phyloP scores from a whole-genome alignment of 2,329 filamentous ascomycete genomes.

The Penicillium griseofulvum region DNA sequence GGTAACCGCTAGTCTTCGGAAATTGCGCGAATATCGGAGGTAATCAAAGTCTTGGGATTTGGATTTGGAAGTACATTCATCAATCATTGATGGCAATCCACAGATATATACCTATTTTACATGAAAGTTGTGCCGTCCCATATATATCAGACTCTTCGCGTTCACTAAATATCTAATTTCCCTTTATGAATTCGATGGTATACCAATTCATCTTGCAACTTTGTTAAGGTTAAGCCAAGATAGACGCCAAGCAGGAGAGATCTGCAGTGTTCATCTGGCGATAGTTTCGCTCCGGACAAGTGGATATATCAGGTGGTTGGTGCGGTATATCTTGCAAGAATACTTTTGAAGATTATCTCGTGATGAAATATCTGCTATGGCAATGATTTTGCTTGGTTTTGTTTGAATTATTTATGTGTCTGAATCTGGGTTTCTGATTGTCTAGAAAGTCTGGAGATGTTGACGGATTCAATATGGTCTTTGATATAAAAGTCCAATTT shows the following conservation, averaged over 20 bases:
- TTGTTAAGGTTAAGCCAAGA: background rate
- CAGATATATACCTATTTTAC: background rate
- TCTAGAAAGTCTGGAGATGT: background rate
- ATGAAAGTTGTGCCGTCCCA: background rate
- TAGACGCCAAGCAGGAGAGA: background rate
- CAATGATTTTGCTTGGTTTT: background rate
- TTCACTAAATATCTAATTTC: background rate
- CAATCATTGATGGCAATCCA: background rate
- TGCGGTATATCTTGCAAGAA: background rate
- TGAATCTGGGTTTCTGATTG: background rate
- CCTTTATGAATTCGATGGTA: background rate
- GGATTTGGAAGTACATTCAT: background rate
- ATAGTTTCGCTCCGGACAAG: background rate
- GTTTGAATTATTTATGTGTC: background rate
- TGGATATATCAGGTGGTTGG: background rate
- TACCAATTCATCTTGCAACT: background rate
- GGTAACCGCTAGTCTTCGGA: background rate
- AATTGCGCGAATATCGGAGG: background rate
- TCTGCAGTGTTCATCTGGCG: background rate
- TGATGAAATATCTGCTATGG: background rate
- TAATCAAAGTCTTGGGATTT: background rate
- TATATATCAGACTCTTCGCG: background rate
- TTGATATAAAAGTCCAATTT: background rate
- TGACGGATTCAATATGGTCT: background rate
- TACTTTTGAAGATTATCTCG: background rate